These are phyloP conservation scores for Leccinum subrobustum DNA, from an alignment of 1,284 basidiomycete species.

Conservation along the genomic window DNA sequence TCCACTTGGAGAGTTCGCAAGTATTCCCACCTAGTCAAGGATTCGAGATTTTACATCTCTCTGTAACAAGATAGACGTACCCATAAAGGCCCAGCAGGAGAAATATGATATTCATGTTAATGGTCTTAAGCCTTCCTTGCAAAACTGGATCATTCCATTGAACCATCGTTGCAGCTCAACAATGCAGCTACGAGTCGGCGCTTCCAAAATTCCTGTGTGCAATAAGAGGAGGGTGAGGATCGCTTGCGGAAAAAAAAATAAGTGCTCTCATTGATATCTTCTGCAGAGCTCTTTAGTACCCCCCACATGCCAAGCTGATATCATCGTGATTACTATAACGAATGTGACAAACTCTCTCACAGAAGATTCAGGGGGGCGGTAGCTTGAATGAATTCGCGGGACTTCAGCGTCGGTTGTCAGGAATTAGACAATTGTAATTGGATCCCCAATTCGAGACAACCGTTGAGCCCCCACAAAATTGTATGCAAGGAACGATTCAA, in stretches of 20 bases:
- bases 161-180: conserved; percentile 11
- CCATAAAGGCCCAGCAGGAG: conserved; percentile 20
- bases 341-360: neutral
- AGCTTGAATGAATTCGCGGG: neutral
- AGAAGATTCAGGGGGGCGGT: neutral
- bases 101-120: conserved; percentile 8
- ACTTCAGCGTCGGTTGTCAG: neutral
- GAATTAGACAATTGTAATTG: neutral
- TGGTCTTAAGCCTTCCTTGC: neutral
- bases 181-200: neutral
- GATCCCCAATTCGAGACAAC: neutral
- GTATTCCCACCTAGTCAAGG: conserved; percentile 23
- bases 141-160: conserved; percentile 8
- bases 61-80: conserved; percentile 5
- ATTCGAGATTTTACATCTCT: neutral
- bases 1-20: conserved; percentile 19
- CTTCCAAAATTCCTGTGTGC: neutral
- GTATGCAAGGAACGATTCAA: neutral
- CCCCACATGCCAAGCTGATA: neutral
- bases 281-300: neutral
- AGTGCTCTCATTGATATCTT: neutral
- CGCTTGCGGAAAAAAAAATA: neutral
- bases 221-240: neutral
- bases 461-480: neutral
- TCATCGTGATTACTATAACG: neutral